Percentiles rank a stretch among this genome's conserved stretches.
These are phyloP conservation scores for Euphorbia neoarborescens DNA, from an alignment of 441 rosid genomes.

Conservation along the genomic window DNA sequence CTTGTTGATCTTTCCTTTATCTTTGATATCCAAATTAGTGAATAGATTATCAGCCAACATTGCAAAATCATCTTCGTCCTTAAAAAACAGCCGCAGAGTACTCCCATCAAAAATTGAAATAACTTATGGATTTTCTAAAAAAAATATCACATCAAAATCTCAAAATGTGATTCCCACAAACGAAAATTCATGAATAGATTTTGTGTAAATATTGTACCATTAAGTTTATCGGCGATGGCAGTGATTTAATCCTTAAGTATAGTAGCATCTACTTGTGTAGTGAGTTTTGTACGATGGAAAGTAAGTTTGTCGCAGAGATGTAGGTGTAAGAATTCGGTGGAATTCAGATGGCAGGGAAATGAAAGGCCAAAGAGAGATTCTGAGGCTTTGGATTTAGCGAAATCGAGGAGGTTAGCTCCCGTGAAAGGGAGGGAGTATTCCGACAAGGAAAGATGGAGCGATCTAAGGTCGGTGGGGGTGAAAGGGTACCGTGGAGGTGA, in stretches of 20 bases:
- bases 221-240: constrained; percentile 54
- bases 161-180: neutral
- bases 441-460: constrained; percentile 33
- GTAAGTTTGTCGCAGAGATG: constrained; percentile 24
- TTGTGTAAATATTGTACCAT: constrained; percentile 28
- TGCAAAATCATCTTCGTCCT: constrained; percentile 89
- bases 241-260: constrained; percentile 36
- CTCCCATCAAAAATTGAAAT: constrained; percentile 60
- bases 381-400: constrained; percentile 48
- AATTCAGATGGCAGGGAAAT: constrained; percentile 46
- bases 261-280: constrained; percentile 29
- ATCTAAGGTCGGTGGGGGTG: too few relatives aligned
- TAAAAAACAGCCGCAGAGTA: constrained; percentile 42
- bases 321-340: constrained; percentile 38
- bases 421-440: constrained; percentile 26
- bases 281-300: constrained; percentile 34
- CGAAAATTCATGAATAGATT: neutral
- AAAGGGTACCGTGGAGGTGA: too few relatives aligned
- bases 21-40: constrained; percentile 71
- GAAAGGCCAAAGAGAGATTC: constrained; percentile 47
- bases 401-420: constrained; percentile 55
- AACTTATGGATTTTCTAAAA: constrained; percentile 53
- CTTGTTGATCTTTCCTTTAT: constrained; percentile 67
- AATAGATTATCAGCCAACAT: constrained; percentile 79
- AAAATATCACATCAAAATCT: constrained; percentile 6